phyloP scores from a whole-genome alignment of 1,284 basidiomycete genomes.

The Phellopilus nigrolimitatus region DNA sequence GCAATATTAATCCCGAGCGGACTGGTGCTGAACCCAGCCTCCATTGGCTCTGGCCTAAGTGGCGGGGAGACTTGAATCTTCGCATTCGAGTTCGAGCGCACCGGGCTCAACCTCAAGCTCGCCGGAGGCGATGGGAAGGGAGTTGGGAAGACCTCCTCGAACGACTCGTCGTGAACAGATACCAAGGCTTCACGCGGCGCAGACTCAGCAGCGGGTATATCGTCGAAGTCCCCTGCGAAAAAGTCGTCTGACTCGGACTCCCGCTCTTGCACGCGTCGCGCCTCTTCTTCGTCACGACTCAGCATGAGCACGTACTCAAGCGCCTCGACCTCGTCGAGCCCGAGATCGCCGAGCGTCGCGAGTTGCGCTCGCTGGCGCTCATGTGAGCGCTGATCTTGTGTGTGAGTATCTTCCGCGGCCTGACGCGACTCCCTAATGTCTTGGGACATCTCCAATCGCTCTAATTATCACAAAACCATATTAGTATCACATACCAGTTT shows the following conservation, averaged over 20 bases:
- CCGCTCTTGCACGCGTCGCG: constrained; percentile 21
- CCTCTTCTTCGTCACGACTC: constrained; percentile 70
- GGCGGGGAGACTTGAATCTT: constrained; percentile 38
- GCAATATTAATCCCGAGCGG: constrained; percentile 22
- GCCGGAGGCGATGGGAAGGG: neutral
- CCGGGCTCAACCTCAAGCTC: neutral
- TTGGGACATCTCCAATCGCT: constrained; percentile 58
- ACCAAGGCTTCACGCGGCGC: constrained; percentile 22
- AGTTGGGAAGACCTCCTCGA: constrained; percentile 20
- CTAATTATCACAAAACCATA: constrained; percentile 31
- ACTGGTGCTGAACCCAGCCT: constrained; percentile 34
- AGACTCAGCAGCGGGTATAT: constrained; percentile 29
- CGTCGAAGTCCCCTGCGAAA: constrained; percentile 55
- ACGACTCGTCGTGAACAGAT: constrained; percentile 16
- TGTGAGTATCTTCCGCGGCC: constrained; percentile 47
- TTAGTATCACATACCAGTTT: no score
- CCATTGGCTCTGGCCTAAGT: constrained; percentile 36
- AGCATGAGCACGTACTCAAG: constrained; percentile 84
- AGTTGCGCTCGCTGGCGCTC: constrained; percentile 54
- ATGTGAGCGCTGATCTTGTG: constrained; percentile 33
- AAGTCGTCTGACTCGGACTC: constrained; percentile 44
- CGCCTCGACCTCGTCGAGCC: constrained; percentile 72
- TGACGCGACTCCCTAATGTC: constrained; percentile 59
- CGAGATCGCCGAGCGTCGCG: constrained; percentile 54
- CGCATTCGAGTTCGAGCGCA: constrained; percentile 31